Base-by-base conservation (phyloP, 2,329 filamentous ascomycete species). In the Aspergillus quadrilineatus region DNA sequence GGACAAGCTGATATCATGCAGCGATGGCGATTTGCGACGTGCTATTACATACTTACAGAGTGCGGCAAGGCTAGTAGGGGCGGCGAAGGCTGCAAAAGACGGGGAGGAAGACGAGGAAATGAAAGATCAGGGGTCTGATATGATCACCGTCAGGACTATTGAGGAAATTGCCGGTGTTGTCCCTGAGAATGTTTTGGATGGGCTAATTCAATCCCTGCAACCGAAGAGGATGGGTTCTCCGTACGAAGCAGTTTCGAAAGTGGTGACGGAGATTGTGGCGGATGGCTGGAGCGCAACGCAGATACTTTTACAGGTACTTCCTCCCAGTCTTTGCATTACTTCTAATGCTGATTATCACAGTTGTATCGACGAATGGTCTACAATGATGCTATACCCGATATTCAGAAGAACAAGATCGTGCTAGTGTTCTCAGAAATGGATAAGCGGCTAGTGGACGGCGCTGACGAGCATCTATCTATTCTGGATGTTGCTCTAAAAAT, bases 131-230 rank as follows among this genome's bases (percentile, higher is more conserved):
- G 75, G 79, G 48, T 63, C 66, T 6, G 66, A 68, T 41, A 62
- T 78, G 10, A 85, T 97, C 46, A 93, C 92, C 0, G 82, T 92
- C 37, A 85, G 85, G 65, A 90, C 85, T 51, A 85, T 99, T 46
- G 90, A 97, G 70, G 94, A 99, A 67, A 99, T 99, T 70, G 93
- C 94, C 0, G 94, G 95, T 54, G 91, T 97, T 2, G 92, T 99
- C 63, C 94, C 95, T 0, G 82, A 87, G 12, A 66, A 72, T 9
- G 90, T 91, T 1, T 85, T 99, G 49, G 82, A 89, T 54, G 75
- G 74, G 7, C 80, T 99, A 14, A 79, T 90, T 10, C 77, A 85
- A 58, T 89, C 91, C 15, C 89, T 97, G 78, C 88, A 89, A 64
- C 90, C 91, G 4, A 83, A 79, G 62, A 82, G 82, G 26, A 80